These are phyloP conservation scores for Amanita pallidorosea DNA, from an alignment of 768 basidiomycete genomes.

Conservation along the genomic window DNA sequence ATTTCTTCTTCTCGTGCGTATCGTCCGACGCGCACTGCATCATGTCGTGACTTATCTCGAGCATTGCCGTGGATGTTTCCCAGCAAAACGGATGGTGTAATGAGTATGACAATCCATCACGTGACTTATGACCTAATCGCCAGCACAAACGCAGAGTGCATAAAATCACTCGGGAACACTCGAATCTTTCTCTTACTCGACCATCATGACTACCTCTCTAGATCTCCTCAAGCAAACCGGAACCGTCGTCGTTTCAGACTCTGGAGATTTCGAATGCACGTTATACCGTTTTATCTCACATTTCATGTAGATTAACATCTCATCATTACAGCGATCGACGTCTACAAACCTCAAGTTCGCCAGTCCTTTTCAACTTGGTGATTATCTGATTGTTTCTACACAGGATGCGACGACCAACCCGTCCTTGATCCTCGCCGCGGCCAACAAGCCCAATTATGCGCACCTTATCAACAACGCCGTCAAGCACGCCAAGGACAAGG, in stretches of 20 bases:
- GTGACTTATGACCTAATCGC: too few relatives aligned
- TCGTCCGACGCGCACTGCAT: too few relatives aligned
- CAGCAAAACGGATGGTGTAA: too few relatives aligned
- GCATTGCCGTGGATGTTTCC: too few relatives aligned
- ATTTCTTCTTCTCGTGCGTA: too few relatives aligned
- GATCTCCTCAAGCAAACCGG: slow-evolving; percentile 84
- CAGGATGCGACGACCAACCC: slow-evolving; percentile 99
- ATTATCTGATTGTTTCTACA: background rate
- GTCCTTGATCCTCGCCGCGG: slow-evolving; percentile 86
- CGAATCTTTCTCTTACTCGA: slow-evolving; percentile 2
- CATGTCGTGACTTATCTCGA: too few relatives aligned
- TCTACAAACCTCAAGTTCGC: slow-evolving; percentile 84
- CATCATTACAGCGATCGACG: slow-evolving; percentile 66
- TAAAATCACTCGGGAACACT: too few relatives aligned
- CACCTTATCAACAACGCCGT: slow-evolving; percentile 72
- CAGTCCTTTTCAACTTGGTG: background rate
- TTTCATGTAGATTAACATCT: slow-evolving; percentile 8
- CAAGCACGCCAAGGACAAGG: slow-evolving; percentile 67
- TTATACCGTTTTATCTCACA: slow-evolving; percentile 3
- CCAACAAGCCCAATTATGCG: slow-evolving; percentile 81
- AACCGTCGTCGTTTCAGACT: slow-evolving; percentile 95
- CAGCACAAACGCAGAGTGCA: too few relatives aligned
- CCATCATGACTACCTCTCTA: slow-evolving; percentile 67
- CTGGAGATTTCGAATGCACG: slow-evolving; percentile 86
- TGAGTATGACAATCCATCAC: too few relatives aligned